Base-by-base conservation (phyloP, 352 stramenopile species). In the Blastocystis sp. region DNA sequence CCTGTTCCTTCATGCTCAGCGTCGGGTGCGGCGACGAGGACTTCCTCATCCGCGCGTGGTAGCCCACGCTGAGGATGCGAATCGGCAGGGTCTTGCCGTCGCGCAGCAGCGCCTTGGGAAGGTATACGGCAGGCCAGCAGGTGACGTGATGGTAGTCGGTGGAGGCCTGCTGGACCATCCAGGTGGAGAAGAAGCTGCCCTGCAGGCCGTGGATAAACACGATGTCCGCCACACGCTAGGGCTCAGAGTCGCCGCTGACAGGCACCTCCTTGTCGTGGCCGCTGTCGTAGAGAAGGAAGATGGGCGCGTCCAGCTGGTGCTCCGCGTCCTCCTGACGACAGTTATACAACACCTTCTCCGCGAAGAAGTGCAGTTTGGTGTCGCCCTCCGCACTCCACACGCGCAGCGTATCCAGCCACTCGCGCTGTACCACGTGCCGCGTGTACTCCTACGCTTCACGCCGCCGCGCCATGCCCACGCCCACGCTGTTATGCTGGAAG, bases 181-280 rank as follows among this genome's bases (percentile, higher is more conserved):
- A 95, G 42, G 93, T 95, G 70, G 93, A 91, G 76, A 93, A 94
- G 48, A 93, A 92, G 84, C 91, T 94, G 2, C 93, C 93, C 1
- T 94, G 78, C n/a, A 95, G 87, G 0, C 93, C 93, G 66, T 95
- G 93, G 48, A 95, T 91, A 70, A 95, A 94, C 17, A 95, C 92
- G 2, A 95, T 91, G 42, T 95, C 93, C 0, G 94, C 90, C 45
- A 81, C 24, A 43, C 71, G 42, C 71, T 81, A 38, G 3, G 21
- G 4, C 38, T 81, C 19, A 34, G 42, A 6, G 0, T 34, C 19
- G 34, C 19, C 10, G 28, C 4, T 21, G 10, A 38, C 24, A 3
- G 2, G 1, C 24, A 81, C 71, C n/a, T 81, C 71, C 24, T 64
- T 64, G 24, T 81, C 48, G 24, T 59, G 24, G 21, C 21, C 43